Evolutionary conservation across 352 stramenopile species (phyloP).

Genomic region (Phytopythium mirpurense): DNA sequence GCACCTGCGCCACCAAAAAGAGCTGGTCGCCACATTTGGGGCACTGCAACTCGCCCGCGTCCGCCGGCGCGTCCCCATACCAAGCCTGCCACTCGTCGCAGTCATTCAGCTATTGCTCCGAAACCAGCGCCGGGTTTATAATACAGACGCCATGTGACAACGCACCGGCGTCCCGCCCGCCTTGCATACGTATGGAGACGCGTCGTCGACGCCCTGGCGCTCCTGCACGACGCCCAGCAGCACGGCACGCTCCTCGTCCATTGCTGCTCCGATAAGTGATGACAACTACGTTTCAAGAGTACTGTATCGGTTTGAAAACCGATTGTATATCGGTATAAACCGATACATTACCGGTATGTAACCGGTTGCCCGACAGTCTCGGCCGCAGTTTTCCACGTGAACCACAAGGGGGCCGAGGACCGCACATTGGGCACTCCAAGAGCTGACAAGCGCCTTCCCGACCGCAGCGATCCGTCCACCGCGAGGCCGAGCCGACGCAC

Average conservation of each 20-base stretch:
- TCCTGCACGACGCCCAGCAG: slow-evolving; percentile 69
- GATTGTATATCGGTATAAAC: background rate
- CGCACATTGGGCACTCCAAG: background rate
- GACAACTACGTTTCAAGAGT: no score
- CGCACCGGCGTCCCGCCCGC: slow-evolving; percentile 68
- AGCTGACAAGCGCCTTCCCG: background rate
- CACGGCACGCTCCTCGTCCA: slow-evolving; percentile 56
- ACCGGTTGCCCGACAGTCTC: background rate
- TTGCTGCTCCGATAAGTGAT: no score
- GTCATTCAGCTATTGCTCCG: no score
- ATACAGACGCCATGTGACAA: slow-evolving; percentile 5
- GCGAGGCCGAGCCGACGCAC: background rate
- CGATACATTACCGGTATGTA: slow-evolving; percentile 4
- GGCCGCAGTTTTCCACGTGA: slow-evolving; percentile 1
- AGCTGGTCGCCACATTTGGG: slow-evolving; percentile 48
- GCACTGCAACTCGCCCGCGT: slow-evolving; percentile 40
- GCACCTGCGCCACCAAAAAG: slow-evolving; percentile 63
- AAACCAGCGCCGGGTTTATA: no score
- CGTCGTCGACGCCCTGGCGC: slow-evolving; percentile 55
- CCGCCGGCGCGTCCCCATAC: slow-evolving; percentile 37
- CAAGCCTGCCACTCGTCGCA: no score
- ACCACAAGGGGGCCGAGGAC: background rate
- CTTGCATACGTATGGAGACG: slow-evolving; percentile 71
- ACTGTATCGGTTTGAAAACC: background rate
- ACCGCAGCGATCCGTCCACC: background rate